phyloP scores from a whole-genome alignment of 78 protist genomes.

The Dictyostelium firmibasis region DNA sequence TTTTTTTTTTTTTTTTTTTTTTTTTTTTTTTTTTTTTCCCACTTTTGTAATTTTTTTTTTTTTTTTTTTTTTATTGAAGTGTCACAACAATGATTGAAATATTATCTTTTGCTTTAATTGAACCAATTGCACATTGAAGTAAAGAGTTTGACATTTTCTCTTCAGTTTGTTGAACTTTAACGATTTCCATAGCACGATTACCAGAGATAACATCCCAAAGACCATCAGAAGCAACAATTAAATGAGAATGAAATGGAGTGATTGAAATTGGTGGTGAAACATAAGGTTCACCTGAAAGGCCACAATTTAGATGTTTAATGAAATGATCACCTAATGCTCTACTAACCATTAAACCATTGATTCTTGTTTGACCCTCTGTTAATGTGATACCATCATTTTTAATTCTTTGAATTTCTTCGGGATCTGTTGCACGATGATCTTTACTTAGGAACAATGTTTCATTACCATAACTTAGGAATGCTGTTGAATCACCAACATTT shows the following conservation, averaged over 20 bases:
- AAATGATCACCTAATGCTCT: slow-evolving; percentile 86
- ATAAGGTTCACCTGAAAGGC: slow-evolving; percentile 56
- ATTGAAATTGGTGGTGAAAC: slow-evolving; percentile 71
- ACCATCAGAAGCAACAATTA: slow-evolving; percentile 84
- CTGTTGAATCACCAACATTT: slow-evolving; percentile 85
- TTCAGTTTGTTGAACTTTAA: slow-evolving; percentile 30
- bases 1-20: not conserved
- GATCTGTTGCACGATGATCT: slow-evolving; percentile 73
- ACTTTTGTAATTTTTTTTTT: not conserved
- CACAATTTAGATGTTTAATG: slow-evolving; percentile 73
- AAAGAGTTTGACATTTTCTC: slow-evolving; percentile 57
- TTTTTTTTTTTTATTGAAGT: slow-evolving; percentile 23
- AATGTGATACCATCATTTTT: slow-evolving; percentile 61
- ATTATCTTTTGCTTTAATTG: slow-evolving; percentile 78
- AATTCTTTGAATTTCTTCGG: slow-evolving; percentile 72
- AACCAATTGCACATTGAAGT: slow-evolving; percentile 27
- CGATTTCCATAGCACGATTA: slow-evolving; percentile 81
- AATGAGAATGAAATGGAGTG: slow-evolving; percentile 66
- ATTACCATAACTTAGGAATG: slow-evolving; percentile 66
- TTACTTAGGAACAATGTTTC: slow-evolving; percentile 48
- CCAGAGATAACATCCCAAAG: slow-evolving; percentile 85
- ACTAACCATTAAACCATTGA: slow-evolving; percentile 81
- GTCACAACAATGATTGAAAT: slow-evolving; percentile 66
- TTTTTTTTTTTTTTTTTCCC: not conserved
- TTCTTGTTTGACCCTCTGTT: slow-evolving; percentile 75